phyloP scores from a whole-genome alignment of 2,329 filamentous ascomycete genomes.

The Colletotrichum sp. region DNA sequence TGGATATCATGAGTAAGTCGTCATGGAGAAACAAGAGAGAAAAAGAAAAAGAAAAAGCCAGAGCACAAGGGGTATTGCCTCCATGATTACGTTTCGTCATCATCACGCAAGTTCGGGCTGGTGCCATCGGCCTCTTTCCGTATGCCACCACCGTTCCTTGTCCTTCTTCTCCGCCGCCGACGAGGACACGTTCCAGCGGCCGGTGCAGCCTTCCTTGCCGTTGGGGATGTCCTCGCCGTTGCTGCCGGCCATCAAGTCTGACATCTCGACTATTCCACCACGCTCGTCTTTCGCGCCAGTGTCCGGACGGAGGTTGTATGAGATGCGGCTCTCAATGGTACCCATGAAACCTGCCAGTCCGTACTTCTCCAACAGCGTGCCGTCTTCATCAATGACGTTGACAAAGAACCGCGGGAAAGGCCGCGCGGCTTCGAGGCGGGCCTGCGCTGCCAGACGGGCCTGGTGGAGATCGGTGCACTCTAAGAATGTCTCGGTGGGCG shows the following conservation, averaged over 20 bases:
- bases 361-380: conserved; percentile 55
- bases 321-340: conserved; percentile 59
- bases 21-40: background rate
- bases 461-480: conserved; percentile 51
- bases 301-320: conserved; percentile 66
- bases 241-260: conserved; percentile 51
- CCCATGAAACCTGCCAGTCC: conserved; percentile 68
- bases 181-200: conserved; percentile 50
- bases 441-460: conserved; percentile 69
- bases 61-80: background rate
- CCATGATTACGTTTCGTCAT: background rate
- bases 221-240: conserved; percentile 48
- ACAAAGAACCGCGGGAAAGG: conserved; percentile 61
- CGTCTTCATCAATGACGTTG: conserved; percentile 60
- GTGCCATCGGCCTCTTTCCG: conserved; percentile 51
- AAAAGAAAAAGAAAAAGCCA: background rate
- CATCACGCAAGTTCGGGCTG: conserved; percentile 24
- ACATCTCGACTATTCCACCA: conserved; percentile 58
- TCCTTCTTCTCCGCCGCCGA: conserved; percentile 49
- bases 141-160: conserved; percentile 56
- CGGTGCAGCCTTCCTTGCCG: conserved; percentile 45
- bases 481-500: conserved; percentile 25
- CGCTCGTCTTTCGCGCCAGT: conserved; percentile 59
- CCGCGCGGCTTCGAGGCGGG: conserved; percentile 64
- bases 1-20: conserved; percentile 6